phyloP scores from a whole-genome alignment of 306 rosid species.

The Carpinus fangiana region DNA sequence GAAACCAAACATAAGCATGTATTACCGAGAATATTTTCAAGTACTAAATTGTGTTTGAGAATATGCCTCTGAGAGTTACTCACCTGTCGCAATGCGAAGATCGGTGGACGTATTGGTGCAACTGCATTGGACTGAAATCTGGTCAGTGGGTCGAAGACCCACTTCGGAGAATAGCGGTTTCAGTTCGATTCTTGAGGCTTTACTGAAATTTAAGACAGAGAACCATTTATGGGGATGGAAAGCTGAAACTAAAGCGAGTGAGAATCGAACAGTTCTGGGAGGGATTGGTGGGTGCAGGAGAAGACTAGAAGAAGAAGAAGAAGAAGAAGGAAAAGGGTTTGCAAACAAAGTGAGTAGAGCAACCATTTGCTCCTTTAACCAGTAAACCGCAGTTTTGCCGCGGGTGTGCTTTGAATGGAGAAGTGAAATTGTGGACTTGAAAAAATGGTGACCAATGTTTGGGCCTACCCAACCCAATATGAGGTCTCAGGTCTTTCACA shows the following conservation, averaged over 20 bases:
- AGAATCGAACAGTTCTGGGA: slow-evolving; percentile 9
- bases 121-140: slow-evolving; percentile 30
- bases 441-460: background rate
- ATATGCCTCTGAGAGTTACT: slow-evolving; percentile 37
- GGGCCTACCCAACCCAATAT: background rate
- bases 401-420: background rate
- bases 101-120: slow-evolving; percentile 12
- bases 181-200: slow-evolving; percentile 15
- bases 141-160: slow-evolving; percentile 25
- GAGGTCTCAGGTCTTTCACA: background rate
- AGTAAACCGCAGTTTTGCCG: background rate
- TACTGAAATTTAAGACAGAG: slow-evolving; percentile 6
- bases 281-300: slow-evolving; percentile 8
- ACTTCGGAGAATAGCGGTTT: slow-evolving; percentile 17
- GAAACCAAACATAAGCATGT: slow-evolving; percentile 19
- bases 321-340: slow-evolving; percentile 18
- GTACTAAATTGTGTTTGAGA: slow-evolving; percentile 42
- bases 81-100: slow-evolving; percentile 33
- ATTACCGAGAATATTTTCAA: background rate
- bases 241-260: slow-evolving; percentile 19
- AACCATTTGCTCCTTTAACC: slow-evolving; percentile 29
- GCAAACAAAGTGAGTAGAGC: slow-evolving; percentile 26
- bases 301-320: slow-evolving; percentile 25
- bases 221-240: slow-evolving; percentile 12
- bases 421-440: background rate